Percentiles rank a stretch among this genome's conserved stretches.
phyloP scores from a whole-genome alignment of 2,329 filamentous ascomycete species.

The Apiospora phragmitis region DNA sequence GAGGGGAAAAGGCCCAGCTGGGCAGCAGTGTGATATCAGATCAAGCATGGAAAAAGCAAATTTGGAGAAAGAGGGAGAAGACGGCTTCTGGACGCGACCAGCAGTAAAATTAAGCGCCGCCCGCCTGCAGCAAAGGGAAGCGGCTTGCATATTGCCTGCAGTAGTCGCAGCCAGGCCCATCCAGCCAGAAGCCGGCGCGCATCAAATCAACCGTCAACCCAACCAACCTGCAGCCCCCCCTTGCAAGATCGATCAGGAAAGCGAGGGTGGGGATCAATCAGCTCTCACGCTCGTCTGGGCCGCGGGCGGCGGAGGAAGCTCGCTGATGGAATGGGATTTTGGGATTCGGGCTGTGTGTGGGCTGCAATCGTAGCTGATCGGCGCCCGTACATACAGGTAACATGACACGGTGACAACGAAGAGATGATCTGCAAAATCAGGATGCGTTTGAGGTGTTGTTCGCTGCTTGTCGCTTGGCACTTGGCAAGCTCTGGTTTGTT shows the following conservation, averaged over 20 bases:
- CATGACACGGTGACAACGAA: not conserved
- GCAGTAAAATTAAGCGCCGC: constrained; percentile 5
- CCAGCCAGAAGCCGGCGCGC: not conserved
- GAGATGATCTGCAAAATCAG: not conserved
- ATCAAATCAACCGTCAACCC: not conserved
- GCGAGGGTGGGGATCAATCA: not conserved
- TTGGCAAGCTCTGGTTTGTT: not conserved
- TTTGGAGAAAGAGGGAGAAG: not conserved
- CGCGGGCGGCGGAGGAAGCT: not conserved
- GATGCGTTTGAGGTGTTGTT: not conserved
- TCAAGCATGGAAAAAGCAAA: not conserved
- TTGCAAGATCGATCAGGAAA: constrained; percentile 1
- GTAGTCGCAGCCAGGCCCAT: not conserved
- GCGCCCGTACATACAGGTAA: not conserved
- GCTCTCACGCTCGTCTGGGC: not conserved
- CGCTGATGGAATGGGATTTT: not conserved
- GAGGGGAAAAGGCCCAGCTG: not conserved
- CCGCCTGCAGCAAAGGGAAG: constrained; percentile 5
- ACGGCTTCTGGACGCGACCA: not conserved
- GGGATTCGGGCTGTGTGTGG: not conserved
- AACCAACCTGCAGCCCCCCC: not conserved
- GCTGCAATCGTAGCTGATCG: not conserved
- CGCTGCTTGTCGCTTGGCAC: not conserved
- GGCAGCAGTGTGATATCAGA: not conserved
- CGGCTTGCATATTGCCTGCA: constrained; percentile 8